phyloP scores from a whole-genome alignment of 495 filamentous ascomycete species.

The Aspergillus asperescens region DNA sequence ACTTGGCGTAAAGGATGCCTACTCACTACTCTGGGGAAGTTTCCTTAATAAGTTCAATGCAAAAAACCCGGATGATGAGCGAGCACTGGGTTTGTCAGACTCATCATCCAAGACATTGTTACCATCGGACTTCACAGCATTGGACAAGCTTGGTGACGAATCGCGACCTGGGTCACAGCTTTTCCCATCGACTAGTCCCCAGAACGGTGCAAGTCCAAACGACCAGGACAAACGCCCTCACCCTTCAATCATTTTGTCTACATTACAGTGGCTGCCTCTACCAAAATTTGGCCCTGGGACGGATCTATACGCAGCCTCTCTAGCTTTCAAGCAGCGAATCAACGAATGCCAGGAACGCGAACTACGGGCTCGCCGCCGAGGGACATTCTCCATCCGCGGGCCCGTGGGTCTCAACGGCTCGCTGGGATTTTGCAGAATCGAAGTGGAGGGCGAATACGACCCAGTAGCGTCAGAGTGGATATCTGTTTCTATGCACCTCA shows the following conservation, averaged over 20 bases:
- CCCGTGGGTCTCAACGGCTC: constrained; percentile 59
- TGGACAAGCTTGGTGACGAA: constrained; percentile 21
- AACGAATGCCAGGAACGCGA: constrained; percentile 25
- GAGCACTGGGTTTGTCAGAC: constrained; percentile 13
- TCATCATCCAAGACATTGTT: constrained; percentile 11
- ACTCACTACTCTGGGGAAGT: constrained; percentile 26
- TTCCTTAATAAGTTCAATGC: constrained; percentile 28
- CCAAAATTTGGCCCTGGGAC: constrained; percentile 36
- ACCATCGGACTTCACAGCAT: constrained; percentile 15
- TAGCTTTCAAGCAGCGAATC: constrained; percentile 52
- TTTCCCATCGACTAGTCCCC: constrained; percentile 8
- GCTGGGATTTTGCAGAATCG: constrained; percentile 50
- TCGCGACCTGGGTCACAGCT: constrained; percentile 24
- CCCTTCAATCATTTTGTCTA: constrained; percentile 32
- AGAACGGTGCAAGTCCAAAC: constrained; percentile 16
- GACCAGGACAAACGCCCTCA: constrained; percentile 24
- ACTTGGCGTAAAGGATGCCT: constrained; percentile 37
- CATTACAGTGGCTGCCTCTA: constrained; percentile 32
- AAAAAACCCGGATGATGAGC: constrained; percentile 12
- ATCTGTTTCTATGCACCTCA: constrained; percentile 30
- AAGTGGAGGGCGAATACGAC: constrained; percentile 57
- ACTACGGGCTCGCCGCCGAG: constrained; percentile 49
- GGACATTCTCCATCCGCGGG: constrained; percentile 59
- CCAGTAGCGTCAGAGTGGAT: constrained; percentile 42
- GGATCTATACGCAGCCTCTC: constrained; percentile 38